These are phyloP conservation scores for Penicillium pancosmium DNA, from an alignment of 495 filamentous ascomycete species.

Conservation along the genomic window DNA sequence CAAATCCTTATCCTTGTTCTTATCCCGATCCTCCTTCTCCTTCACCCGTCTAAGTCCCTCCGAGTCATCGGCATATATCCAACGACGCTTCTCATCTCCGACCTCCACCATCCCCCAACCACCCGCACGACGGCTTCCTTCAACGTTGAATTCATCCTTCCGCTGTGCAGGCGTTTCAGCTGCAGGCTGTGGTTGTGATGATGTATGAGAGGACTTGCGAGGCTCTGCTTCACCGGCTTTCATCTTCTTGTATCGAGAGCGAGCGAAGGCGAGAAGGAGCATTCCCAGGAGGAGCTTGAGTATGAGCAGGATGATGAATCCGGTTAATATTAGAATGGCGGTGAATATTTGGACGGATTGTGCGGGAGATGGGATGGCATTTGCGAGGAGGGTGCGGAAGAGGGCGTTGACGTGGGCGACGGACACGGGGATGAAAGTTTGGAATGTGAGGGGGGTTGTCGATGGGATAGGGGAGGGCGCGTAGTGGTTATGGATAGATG, in stretches of 20 bases:
- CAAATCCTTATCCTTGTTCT: conserved; percentile 55
- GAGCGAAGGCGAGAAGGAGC: conserved; percentile 71
- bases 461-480: conserved; percentile 34
- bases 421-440: conserved; percentile 39
- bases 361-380: conserved; percentile 47
- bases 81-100: conserved; percentile 79
- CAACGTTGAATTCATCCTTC: conserved; percentile 57
- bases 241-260: conserved; percentile 78
- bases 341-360: conserved; percentile 57
- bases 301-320: conserved; percentile 75
- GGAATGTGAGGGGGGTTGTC: conserved; percentile 39
- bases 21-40: conserved; percentile 69
- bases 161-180: conserved; percentile 16
- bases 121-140: conserved; percentile 72
- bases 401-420: conserved; percentile 38
- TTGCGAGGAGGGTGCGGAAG: conserved; percentile 44
- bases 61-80: conserved; percentile 85
- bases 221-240: conserved; percentile 66
- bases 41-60: conserved; percentile 67
- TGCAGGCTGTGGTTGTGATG: conserved; percentile 8
- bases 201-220: conserved; percentile 11
- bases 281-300: conserved; percentile 86
- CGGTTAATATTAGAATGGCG: conserved; percentile 74
- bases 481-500: conserved; percentile 61
- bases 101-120: conserved; percentile 85